Percentiles rank a stretch among this genome's conserved stretches.
Evolutionary conservation across 108 stramenopile species (phyloP).

Genomic region (Chaetoceros muelleri): DNA sequence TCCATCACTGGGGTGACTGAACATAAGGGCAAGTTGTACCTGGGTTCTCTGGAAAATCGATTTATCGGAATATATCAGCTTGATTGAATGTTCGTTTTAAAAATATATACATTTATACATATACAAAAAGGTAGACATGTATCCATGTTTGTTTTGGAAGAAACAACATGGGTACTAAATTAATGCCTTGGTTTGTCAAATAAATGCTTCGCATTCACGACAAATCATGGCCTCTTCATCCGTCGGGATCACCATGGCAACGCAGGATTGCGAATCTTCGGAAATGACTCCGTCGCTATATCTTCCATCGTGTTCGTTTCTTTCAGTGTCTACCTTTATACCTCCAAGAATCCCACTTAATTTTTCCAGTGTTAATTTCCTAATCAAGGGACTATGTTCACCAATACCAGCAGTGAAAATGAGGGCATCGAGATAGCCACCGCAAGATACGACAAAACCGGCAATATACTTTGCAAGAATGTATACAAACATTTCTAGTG

Average conservation of each 20-base stretch:
- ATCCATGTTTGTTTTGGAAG: too few species aligned
- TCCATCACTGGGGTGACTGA: slow-evolving; percentile 52
- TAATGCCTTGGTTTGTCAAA: too few species aligned
- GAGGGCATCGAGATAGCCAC: slow-evolving; percentile 29
- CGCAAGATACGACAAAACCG: slow-evolving; percentile 15
- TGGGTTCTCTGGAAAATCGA: slow-evolving; percentile 56
- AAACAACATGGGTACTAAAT: too few species aligned
- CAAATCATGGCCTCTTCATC: slow-evolving; percentile 47
- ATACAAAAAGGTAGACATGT: too few species aligned
- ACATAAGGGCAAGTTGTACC: slow-evolving; percentile 38
- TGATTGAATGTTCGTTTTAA: too few species aligned
- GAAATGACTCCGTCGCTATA: slow-evolving; percentile 10
- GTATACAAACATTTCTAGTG: slow-evolving; percentile 37
- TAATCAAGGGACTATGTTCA: slow-evolving; percentile 24
- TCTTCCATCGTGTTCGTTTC: slow-evolving; percentile 11
- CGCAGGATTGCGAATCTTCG: slow-evolving; percentile 1
- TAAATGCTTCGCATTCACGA: slow-evolving; percentile 7
- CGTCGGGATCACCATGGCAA: slow-evolving; percentile 31
- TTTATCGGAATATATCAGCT: slow-evolving; percentile 57
- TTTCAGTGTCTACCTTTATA: slow-evolving; percentile 10
- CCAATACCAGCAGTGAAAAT: slow-evolving; percentile 54
- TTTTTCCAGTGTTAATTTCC: slow-evolving; percentile 7
- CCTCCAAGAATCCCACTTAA: slow-evolving; percentile 7
- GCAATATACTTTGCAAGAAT: slow-evolving; percentile 30
- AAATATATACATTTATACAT: too few species aligned